Evolutionary conservation across 768 basidiomycete species (phyloP), one percentile per base, ranked within the genome.

Genomic region (Sistotremastrum suecicum): DNA sequence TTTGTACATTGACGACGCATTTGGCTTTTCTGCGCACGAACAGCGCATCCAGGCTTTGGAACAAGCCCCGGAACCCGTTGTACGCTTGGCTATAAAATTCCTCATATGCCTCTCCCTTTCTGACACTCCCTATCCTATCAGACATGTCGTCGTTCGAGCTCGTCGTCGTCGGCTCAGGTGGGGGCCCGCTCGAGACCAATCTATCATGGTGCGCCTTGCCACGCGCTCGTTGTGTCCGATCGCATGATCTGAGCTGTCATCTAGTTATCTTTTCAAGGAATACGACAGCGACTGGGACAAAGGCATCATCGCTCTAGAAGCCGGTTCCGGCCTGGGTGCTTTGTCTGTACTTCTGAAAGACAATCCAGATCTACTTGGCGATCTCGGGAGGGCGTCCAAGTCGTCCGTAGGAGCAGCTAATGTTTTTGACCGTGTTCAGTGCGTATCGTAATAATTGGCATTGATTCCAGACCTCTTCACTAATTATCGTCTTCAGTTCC

Each of bases 141-240:
- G 45, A 45, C 44, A 74, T 69, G 70, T 63, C 69, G 45, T 54
- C 60, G 7, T 88, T 89, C 59, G 78, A 86, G 59, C 56, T 89
- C 52, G 65, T 88, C 48, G 81, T 83, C 53, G 76, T 89, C 35
- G 92, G 80, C 41, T 75, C 78, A 53, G 88, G 90, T 47, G 92
- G 92, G 39, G 92, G 92, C 42, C 89, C 88, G 5, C 73, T 81
- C 54, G 92, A 97, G 62, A 82, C 80, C 28, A 86, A 97, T 64
- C 63, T 95, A 51, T 87, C 85, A 30, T 82, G 77, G 90, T 89
- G 59, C 53, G 80, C 71, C 39, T 8, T 45, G 43, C 43, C 37
- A 20, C 42, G 40, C 36, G 36, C 43, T 51, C 45, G 39, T 34
- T 42, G 38, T 48, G 51, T 53, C 20, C 41, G 50, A 52, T 48